Base-by-base conservation (phyloP, 768 basidiomycete species). In the Trametes punicea region DNA sequence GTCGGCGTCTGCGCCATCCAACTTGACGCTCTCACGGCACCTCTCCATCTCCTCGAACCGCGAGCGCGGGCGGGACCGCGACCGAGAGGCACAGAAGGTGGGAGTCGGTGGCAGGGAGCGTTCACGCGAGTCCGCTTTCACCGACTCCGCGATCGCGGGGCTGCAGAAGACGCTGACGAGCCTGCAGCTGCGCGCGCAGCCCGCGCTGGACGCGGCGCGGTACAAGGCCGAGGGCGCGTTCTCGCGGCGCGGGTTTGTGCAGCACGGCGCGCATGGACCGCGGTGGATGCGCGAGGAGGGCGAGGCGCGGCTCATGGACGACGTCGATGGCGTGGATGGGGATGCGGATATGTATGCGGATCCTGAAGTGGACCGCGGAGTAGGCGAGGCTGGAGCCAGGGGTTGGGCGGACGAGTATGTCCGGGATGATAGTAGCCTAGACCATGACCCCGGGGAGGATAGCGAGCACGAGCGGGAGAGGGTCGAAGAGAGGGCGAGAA, bases 191-290 rank as follows among this genome's bases (percentile, higher is more conserved):
- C 68, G 67, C 18, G 74, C 74, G 11, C 77, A 81, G 63, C 84
- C 84, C 0, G 77, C 71, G 40, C 65, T 87, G 23, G 85, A 87
- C 54, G 79, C 80, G 27, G 85, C 83, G 23, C 71, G 83, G 57
- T 88, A 81, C 69, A 88, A 88, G 69, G 86, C 85, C 0, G 86
- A 88, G 67, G 87, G 85, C 18, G 86, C 85, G 16, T 62, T 88
- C 29, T 82, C 76, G 57, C 73, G 73, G 62, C 73, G 84, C 4
- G 87, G 85, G 36, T 88, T 78, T 60, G 78, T 86, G 31, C 67
- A 70, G 34, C 73, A 73, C 57, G 23, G 46, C 65, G 13, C 62
- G 61, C 56, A 42, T 54, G 46, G 53, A 59, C 52, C 51, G 44
- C 34, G 56, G 25, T 58, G 55, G 18, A 72, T 69, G 65, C 58